These are phyloP conservation scores for Penicillium odoratum DNA, from an alignment of 495 filamentous ascomycete species.

Conservation along the genomic window DNA sequence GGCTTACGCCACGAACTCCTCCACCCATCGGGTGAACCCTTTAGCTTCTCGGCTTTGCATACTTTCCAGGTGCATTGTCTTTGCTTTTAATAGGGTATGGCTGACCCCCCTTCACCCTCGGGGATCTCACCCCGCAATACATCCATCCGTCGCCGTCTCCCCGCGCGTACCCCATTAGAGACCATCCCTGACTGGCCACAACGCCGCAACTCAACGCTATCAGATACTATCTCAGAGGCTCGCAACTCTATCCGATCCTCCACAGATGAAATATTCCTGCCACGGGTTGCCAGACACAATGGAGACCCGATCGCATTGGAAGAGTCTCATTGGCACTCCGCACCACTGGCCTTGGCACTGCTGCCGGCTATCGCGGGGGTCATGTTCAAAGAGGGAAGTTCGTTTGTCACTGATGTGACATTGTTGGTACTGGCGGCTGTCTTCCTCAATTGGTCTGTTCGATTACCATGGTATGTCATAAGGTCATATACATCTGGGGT, in stretches of 20 bases:
- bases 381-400: conserved; percentile 79
- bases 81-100: conserved; percentile 12
- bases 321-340: conserved; percentile 68
- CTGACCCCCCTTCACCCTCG: conserved; percentile 19
- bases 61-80: not conserved
- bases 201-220: conserved; percentile 73
- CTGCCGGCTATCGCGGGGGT: conserved; percentile 83
- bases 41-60: not conserved
- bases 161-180: conserved; percentile 35
- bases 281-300: conserved; percentile 41
- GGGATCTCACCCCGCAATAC: conserved; percentile 15
- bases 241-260: conserved; percentile 65
- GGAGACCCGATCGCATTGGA: conserved; percentile 37
- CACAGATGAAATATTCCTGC: conserved; percentile 72
- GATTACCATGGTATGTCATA: conserved; percentile 73
- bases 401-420: conserved; percentile 80
- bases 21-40: conserved; percentile 8
- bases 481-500: not conserved
- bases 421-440: conserved; percentile 75
- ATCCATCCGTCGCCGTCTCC: conserved; percentile 38
- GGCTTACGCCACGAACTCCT: conserved; percentile 15
- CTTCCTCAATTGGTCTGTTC: conserved; percentile 92
- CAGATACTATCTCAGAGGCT: conserved; percentile 68
- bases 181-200: conserved; percentile 33
- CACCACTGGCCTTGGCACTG: conserved; percentile 78